phyloP scores from a whole-genome alignment of 495 filamentous ascomycete genomes.

The Barbatosphaeria neglecta region DNA sequence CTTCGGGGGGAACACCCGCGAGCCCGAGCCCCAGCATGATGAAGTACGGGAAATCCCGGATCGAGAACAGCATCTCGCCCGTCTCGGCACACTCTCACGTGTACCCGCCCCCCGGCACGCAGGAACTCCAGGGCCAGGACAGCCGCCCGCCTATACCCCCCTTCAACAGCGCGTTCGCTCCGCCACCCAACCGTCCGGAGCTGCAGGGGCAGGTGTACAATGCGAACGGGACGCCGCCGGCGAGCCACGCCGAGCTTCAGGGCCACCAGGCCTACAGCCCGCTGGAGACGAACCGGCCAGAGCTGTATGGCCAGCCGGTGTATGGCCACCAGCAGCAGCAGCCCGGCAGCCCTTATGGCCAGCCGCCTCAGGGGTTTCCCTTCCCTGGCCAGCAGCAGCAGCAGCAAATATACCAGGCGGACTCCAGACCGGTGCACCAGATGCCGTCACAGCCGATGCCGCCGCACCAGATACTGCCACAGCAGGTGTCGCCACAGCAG shows the following conservation, averaged over 20 bases:
- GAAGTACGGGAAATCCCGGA: slow-evolving; percentile 7
- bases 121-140: slow-evolving; percentile 18
- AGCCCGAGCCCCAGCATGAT: slow-evolving; percentile 19
- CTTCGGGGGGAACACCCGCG: slow-evolving; percentile 3
- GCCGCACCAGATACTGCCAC: slow-evolving; percentile 1
- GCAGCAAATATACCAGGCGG: slow-evolving; percentile 1
- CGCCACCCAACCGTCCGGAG: slow-evolving; percentile 3
- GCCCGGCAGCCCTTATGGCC: slow-evolving; percentile 11
- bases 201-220: slow-evolving; percentile 8
- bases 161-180: slow-evolving; percentile 3
- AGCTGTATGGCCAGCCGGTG: slow-evolving; percentile 8
- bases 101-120: slow-evolving; percentile 9
- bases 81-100: slow-evolving; percentile 16
- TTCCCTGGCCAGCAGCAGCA: slow-evolving; percentile 11
- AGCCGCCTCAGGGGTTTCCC: slow-evolving; percentile 10
- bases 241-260: slow-evolving; percentile 9
- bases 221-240: slow-evolving; percentile 1
- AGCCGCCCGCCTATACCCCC: slow-evolving; percentile 1
- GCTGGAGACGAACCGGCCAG: slow-evolving; percentile 5
- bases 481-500: slow-evolving; percentile 2
- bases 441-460: background rate
- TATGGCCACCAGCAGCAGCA: slow-evolving; percentile 4
- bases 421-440: background rate
- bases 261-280: slow-evolving; percentile 10
- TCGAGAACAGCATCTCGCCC: slow-evolving; percentile 24